These are phyloP conservation scores for Podospora pseudoanserina DNA, from an alignment of 495 filamentous ascomycete genomes.

Conservation along the genomic window DNA sequence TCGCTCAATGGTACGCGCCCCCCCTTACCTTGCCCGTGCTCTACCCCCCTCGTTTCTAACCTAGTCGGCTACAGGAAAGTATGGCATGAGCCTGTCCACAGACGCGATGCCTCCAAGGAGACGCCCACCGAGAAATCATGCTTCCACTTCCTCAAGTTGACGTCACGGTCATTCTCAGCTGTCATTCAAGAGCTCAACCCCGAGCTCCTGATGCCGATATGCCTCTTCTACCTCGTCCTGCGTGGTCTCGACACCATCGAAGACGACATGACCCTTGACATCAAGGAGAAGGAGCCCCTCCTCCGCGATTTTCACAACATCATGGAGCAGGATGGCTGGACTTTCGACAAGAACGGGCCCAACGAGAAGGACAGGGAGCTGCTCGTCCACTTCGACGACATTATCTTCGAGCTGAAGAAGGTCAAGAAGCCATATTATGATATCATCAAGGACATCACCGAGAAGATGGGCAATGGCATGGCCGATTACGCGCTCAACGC, in stretches of 20 bases:
- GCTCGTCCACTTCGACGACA: conserved; percentile 83
- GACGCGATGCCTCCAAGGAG: conserved; percentile 73
- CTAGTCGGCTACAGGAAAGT: conserved; percentile 64
- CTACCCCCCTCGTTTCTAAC: background rate
- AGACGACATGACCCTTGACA: conserved; percentile 91
- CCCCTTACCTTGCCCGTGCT: background rate
- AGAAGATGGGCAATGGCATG: conserved; percentile 98
- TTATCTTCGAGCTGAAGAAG: conserved; percentile 84
- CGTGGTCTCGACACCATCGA: conserved; percentile 94
- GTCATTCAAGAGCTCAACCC: conserved; percentile 95
- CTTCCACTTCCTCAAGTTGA: conserved; percentile 81
- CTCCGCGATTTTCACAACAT: conserved; percentile 75
- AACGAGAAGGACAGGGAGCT: conserved; percentile 93
- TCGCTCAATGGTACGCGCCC: conserved; percentile 78
- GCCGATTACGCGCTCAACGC: conserved; percentile 87
- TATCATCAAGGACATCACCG: conserved; percentile 91
- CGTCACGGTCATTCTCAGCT: conserved; percentile 86
- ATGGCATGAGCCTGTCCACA: conserved; percentile 92
- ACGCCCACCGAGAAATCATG: conserved; percentile 67
- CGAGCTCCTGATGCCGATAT: conserved; percentile 83
- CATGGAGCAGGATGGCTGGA: conserved; percentile 84
- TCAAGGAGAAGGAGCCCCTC: conserved; percentile 79
- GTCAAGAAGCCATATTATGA: conserved; percentile 77
- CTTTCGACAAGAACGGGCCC: conserved; percentile 75
- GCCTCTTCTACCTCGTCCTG: conserved; percentile 89